Evolutionary conservation across 257 asterid genomes (phyloP), one percentile per base, ranked within the genome.

Genomic region (Verbascum thapsus): DNA sequence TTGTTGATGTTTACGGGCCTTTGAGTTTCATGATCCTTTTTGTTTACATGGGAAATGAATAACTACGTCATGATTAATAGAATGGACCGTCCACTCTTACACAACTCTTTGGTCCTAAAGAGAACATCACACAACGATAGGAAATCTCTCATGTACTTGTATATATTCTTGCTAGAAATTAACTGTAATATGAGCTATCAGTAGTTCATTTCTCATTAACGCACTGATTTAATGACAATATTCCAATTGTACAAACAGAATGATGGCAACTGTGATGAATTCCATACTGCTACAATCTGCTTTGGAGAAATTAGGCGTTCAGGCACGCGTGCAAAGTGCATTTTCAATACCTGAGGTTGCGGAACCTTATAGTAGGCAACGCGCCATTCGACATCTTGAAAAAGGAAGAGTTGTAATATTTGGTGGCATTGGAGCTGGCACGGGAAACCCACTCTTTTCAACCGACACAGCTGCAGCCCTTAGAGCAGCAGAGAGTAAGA

Each of bases 181-280:
- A n/a, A n/a, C n/a, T n/a, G n/a, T n/a, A n/a, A n/a, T n/a, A n/a
- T n/a, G n/a, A n/a, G n/a, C n/a, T n/a, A n/a, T n/a, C n/a, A n/a
- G n/a, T n/a, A n/a, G n/a, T n/a, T n/a, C n/a, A n/a, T 61, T 48
- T 45, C 61, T 40, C 43, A 20, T 37, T 64, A 52, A 38, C 53
- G 64, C 62, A 45, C 78, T 74, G 74, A 77, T 61, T 68, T 59
- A 52, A 19, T 56, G n/a, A 48, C n/a, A 41, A 20, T 20, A 64
- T 67, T 68, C 63, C 38, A 68, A 15, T 41, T 71, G 42, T 75
- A 43, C 69, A 72, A 71, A 72, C 80, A 92, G 99, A 67, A 89
- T 92, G 99, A 83, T 92, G 91, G 97, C 97, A 69, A 92, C 99
- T 41, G 83, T 92, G 76, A 92, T 92, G 99, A 92, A 92, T 58